Conservation (phyloP, 768 basidiomycete genomes). For the Mrakia frigida region DNA sequence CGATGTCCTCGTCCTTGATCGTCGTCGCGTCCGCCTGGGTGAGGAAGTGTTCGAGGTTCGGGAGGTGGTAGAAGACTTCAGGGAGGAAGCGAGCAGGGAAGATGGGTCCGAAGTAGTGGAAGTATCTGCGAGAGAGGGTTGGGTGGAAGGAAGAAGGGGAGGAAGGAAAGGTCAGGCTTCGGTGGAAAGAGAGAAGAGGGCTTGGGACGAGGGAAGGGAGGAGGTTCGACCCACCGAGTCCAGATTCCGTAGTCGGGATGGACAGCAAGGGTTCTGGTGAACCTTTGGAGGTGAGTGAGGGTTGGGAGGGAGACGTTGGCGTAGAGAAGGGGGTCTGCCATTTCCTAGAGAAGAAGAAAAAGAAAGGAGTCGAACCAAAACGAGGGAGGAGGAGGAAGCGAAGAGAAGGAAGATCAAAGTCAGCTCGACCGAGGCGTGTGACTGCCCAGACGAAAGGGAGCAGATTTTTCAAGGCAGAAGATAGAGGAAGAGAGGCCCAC, state of each 20-base stretch:
- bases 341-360: not conserved
- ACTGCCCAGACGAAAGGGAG: not conserved
- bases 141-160: not conserved
- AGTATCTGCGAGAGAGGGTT: not conserved
- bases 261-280: constrained; percentile 4
- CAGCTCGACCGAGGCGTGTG: not conserved
- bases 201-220: not conserved
- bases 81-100: constrained; percentile 12
- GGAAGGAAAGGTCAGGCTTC: not conserved
- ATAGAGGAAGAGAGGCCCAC: not conserved
- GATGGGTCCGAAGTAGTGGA: constrained; percentile 19
- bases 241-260: not conserved
- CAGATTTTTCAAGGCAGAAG: not conserved
- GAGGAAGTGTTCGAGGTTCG: constrained; percentile 23
- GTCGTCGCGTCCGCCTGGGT: constrained; percentile 20
- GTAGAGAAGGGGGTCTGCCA: constrained; percentile 24
- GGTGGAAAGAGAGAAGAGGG: not conserved
- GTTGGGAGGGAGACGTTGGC: constrained; percentile 15
- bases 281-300: not conserved
- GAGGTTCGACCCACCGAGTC: not conserved
- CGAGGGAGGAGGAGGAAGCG: too few relatives aligned
- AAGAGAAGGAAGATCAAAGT: too few relatives aligned
- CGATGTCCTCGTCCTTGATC: constrained; percentile 20
- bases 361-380: not conserved
- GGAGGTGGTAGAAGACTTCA: constrained; percentile 6